Percentiles rank a stretch among this genome's conserved stretches.
Evolutionary conservation across 1,139 yeast genomes (phyloP).

Genomic region (Yamadazyma kanchanaburiensis): DNA sequence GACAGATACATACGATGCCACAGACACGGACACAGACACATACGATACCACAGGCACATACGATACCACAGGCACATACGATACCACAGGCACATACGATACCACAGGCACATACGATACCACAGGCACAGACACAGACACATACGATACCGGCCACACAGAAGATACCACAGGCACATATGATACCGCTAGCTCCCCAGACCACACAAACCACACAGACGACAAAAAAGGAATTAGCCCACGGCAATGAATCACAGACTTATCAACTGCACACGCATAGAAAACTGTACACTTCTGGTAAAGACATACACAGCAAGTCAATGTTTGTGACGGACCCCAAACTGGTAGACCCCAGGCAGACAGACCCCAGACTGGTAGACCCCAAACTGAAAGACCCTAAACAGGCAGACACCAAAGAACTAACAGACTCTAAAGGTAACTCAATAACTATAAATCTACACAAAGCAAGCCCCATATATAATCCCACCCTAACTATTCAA

Average conservation of each 20-base stretch:
- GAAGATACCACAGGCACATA: slow-evolving; percentile 5
- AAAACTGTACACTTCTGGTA: too few species aligned
- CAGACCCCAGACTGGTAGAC: neutral
- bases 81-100: slow-evolving; percentile 4
- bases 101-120: slow-evolving; percentile 7
- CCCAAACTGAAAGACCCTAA: neutral
- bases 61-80: slow-evolving; percentile 6
- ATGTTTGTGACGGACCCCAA: too few species aligned
- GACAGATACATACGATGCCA: slow-evolving; percentile 8
- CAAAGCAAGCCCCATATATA: slow-evolving; percentile 1
- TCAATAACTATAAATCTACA: slow-evolving; percentile 3
- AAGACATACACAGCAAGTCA: too few species aligned
- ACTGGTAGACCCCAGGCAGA: neutral
- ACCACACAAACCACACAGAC: too few species aligned
- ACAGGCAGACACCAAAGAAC: neutral
- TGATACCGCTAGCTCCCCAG: too few species aligned
- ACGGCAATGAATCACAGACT: too few species aligned
- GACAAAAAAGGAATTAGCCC: too few species aligned
- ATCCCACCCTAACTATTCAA: slow-evolving; percentile 11
- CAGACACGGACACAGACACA: slow-evolving; percentile 6
- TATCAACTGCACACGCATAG: too few species aligned
- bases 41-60: slow-evolving; percentile 7
- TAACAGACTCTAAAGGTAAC: slow-evolving; percentile 2
- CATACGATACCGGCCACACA: slow-evolving; percentile 8
- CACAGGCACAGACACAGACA: too few species aligned